phyloP scores from a whole-genome alignment of 164 flowering plant species.

The Piper betle region DNA sequence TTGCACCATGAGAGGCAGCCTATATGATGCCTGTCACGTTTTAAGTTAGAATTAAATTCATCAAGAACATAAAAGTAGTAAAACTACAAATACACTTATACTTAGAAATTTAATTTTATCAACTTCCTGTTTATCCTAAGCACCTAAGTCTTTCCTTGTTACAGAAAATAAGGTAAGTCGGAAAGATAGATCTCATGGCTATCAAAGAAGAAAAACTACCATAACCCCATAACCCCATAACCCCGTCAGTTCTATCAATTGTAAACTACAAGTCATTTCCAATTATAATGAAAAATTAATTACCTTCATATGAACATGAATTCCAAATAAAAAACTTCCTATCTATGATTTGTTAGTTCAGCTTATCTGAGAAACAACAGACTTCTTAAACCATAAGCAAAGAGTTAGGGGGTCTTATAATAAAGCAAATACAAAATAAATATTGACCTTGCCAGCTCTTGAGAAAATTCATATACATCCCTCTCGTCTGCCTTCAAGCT shows the following conservation, averaged over 20 bases:
- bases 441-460: slow-evolving; percentile 87
- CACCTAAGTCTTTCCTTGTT: background rate
- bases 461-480: slow-evolving; percentile 93
- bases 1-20: slow-evolving; percentile 27
- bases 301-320: no score
- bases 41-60: slow-evolving; percentile 19
- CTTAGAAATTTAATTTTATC: background rate
- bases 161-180: background rate
- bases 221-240: no score
- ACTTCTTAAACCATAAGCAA: background rate
- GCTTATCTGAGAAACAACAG: background rate
- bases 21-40: slow-evolving; percentile 27
- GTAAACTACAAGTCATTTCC: no score
- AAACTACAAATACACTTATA: background rate
- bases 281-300: no score
- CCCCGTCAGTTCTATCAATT: no score
- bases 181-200: background rate
- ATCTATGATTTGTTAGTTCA: background rate
- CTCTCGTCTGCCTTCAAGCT: slow-evolving; percentile 83
- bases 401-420: no score
- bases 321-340: no score
- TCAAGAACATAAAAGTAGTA: background rate
- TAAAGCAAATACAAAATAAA: background rate
- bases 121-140: background rate
- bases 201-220: background rate